Evolutionary conservation across 148 eudicot species (phyloP).

Genomic region (Arctostaphylos glauca): DNA sequence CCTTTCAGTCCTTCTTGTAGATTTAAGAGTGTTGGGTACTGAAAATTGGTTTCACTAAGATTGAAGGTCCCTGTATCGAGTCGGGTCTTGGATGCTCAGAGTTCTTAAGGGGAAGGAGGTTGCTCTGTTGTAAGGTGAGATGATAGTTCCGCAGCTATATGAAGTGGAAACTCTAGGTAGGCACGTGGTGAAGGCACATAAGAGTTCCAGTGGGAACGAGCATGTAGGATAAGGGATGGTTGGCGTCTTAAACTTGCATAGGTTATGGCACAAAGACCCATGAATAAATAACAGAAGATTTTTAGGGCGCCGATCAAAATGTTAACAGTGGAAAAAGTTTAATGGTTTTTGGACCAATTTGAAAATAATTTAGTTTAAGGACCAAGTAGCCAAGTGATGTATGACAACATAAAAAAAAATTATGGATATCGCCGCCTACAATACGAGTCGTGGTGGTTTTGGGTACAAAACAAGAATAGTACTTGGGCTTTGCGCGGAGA

Average conservation of each 20-base stretch:
- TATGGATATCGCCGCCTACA: too few relatives aligned
- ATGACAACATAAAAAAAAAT: too few relatives aligned
- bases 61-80: background rate
- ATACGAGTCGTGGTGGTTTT: too few relatives aligned
- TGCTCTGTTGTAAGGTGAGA: background rate
- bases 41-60: background rate
- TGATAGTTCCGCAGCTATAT: too few relatives aligned
- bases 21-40: too few relatives aligned
- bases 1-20: too few relatives aligned
- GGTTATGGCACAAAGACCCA: background rate
- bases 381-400: background rate
- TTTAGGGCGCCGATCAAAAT: background rate
- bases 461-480: too few relatives aligned
- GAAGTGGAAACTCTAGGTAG: background rate
- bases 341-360: background rate
- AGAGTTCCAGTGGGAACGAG: background rate
- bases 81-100: background rate
- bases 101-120: background rate
- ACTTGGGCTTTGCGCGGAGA: too few relatives aligned
- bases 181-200: background rate
- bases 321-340: background rate
- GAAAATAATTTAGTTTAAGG: background rate
- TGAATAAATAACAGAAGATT: background rate
- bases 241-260: too few relatives aligned
- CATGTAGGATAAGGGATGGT: too few relatives aligned